Evolutionary conservation across 306 rosid species (phyloP).

Genomic region (Hylodesmum podocarpum): DNA sequence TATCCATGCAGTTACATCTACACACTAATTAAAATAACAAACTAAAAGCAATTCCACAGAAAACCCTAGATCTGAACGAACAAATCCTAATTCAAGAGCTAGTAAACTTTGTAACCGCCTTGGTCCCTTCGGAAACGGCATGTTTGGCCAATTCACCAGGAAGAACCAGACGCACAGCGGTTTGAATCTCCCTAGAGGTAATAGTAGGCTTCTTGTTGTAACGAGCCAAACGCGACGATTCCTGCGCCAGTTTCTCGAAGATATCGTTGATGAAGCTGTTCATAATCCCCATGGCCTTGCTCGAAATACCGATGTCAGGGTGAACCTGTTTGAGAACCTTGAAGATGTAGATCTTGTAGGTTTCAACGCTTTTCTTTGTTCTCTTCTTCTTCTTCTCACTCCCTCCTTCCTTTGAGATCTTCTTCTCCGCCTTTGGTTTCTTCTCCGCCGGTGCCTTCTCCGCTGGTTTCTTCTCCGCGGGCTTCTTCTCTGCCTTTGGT

Average conservation of each 20-base stretch:
- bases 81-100: slow-evolving; percentile 44
- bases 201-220: slow-evolving; percentile 80
- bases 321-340: slow-evolving; percentile 80
- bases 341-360: slow-evolving; percentile 83
- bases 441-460: slow-evolving; percentile 70
- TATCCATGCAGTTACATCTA: slow-evolving; percentile 19
- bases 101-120: slow-evolving; percentile 76
- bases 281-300: slow-evolving; percentile 90
- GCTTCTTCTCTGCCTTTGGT: slow-evolving; percentile 70
- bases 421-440: slow-evolving; percentile 72
- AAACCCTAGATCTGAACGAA: slow-evolving; percentile 24
- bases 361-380: slow-evolving; percentile 61
- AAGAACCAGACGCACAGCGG: slow-evolving; percentile 69
- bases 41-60: not conserved
- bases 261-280: slow-evolving; percentile 77
- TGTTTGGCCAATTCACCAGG: slow-evolving; percentile 84
- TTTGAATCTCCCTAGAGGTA: slow-evolving; percentile 72
- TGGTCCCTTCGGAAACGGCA: slow-evolving; percentile 80
- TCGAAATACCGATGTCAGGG: slow-evolving; percentile 75
- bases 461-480: slow-evolving; percentile 57
- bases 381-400: slow-evolving; percentile 72
- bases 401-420: slow-evolving; percentile 67
- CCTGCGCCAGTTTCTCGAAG: slow-evolving; percentile 82
- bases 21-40: not conserved
- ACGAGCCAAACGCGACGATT: slow-evolving; percentile 59